Evolutionary conservation across 1,284 basidiomycete species (phyloP).

Genomic region (Trichosporon inkin): DNA sequence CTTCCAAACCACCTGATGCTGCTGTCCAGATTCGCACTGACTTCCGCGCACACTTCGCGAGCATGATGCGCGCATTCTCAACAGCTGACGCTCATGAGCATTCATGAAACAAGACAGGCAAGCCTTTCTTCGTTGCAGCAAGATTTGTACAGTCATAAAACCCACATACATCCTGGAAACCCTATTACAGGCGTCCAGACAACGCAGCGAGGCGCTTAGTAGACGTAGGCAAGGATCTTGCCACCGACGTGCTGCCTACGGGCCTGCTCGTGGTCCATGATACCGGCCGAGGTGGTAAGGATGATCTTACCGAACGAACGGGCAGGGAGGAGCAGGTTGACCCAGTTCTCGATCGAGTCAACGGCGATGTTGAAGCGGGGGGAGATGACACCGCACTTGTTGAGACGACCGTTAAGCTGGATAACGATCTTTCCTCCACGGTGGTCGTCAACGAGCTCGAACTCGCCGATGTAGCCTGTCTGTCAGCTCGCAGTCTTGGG

Average conservation of each 20-base stretch:
- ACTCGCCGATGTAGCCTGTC: slow-evolving; percentile 96
- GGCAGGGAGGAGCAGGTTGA: slow-evolving; percentile 86
- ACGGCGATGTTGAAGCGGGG: slow-evolving; percentile 96
- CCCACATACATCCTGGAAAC: slow-evolving; percentile 22
- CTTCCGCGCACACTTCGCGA: no score
- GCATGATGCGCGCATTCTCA: no score
- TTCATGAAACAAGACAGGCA: neutral
- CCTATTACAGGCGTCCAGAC: slow-evolving; percentile 12
- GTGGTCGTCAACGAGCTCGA: slow-evolving; percentile 99
- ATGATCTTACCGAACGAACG: slow-evolving; percentile 97
- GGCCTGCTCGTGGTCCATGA: slow-evolving; percentile 99
- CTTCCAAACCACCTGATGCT: no score
- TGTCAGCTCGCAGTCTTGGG: slow-evolving; percentile 5
- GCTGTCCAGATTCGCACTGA: no score
- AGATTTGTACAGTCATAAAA: slow-evolving; percentile 1
- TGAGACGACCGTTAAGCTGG: slow-evolving; percentile 95
- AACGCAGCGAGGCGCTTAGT: slow-evolving; percentile 37
- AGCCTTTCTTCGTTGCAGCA: neutral
- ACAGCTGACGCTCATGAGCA: neutral
- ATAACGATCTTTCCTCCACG: slow-evolving; percentile 98
- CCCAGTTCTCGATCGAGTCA: slow-evolving; percentile 63
- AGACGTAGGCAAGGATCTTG: slow-evolving; percentile 54
- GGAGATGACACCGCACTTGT: slow-evolving; percentile 98
- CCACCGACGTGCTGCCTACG: slow-evolving; percentile 83
- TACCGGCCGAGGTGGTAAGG: slow-evolving; percentile 91